Evolutionary conservation across 2,329 filamentous ascomycete species (phyloP).

Genomic region (Orbilia blumenaviensis): DNA sequence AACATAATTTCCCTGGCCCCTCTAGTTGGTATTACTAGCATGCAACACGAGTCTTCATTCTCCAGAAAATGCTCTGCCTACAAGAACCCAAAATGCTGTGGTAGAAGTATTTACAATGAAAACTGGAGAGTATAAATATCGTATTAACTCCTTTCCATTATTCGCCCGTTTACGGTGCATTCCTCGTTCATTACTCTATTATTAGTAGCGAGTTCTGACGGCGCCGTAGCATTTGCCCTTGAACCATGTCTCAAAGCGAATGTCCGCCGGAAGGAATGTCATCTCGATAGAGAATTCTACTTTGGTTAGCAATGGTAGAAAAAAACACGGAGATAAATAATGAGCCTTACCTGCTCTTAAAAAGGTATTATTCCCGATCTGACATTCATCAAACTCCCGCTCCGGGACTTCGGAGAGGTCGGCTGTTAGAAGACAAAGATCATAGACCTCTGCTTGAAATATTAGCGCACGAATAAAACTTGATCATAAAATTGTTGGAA

Average conservation of each 20-base stretch:
- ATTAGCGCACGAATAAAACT: background rate
- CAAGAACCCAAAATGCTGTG: background rate
- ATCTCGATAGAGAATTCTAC: constrained; percentile 53
- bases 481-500: background rate
- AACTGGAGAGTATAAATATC: background rate
- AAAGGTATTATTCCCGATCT: constrained; percentile 51
- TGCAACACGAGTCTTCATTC: background rate
- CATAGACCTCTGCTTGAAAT: constrained; percentile 37
- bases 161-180: background rate
- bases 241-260: constrained; percentile 52
- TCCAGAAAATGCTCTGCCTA: background rate
- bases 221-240: constrained; percentile 53
- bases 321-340: background rate
- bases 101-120: constrained; percentile 9
- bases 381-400: constrained; percentile 51
- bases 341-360: constrained; percentile 40
- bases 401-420: constrained; percentile 51
- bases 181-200: background rate
- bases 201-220: constrained; percentile 48
- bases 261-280: constrained; percentile 49
- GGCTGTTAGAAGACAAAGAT: constrained; percentile 49
- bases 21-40: background rate
- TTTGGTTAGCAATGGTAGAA: background rate
- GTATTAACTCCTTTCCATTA: background rate
- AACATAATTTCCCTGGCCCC: background rate